These are phyloP conservation scores for Orbilia oligospora DNA, from an alignment of 2,329 filamentous ascomycete genomes.

Conservation along the genomic window DNA sequence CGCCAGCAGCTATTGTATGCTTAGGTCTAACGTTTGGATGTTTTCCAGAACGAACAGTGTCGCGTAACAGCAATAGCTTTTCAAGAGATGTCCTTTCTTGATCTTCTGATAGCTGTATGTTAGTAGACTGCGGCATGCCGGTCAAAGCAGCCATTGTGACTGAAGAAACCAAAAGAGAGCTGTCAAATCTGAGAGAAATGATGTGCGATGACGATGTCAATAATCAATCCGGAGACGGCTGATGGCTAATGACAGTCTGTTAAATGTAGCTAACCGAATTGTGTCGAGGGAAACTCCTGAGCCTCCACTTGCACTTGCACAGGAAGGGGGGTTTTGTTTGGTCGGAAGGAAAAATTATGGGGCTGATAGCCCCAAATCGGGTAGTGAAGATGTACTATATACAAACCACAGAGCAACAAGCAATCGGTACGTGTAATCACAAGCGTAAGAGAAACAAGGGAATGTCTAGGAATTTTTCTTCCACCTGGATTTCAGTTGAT, in stretches of 20 bases:
- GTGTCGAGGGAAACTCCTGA: slow-evolving; percentile 22
- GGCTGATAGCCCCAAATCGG: slow-evolving; percentile 21
- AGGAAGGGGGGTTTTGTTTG: slow-evolving; percentile 15
- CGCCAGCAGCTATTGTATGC: neutral
- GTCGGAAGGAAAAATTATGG: slow-evolving; percentile 14
- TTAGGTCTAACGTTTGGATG: slow-evolving; percentile 48
- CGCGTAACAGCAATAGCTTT: slow-evolving; percentile 47
- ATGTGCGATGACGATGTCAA: neutral
- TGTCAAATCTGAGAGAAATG: neutral
- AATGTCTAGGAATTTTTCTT: slow-evolving; percentile 4
- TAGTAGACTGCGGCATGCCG: slow-evolving; percentile 40
- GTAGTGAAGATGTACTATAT: slow-evolving; percentile 26
- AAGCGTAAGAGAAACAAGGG: neutral
- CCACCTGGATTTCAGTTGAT: slow-evolving; percentile 46
- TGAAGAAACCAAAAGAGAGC: neutral
- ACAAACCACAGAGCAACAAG: slow-evolving; percentile 5
- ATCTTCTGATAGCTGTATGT: slow-evolving; percentile 48
- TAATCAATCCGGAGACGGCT: neutral
- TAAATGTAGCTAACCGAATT: slow-evolving; percentile 35
- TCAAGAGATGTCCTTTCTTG: slow-evolving; percentile 43
- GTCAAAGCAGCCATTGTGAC: slow-evolving; percentile 27
- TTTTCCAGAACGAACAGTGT: slow-evolving; percentile 41
- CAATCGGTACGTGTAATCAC: slow-evolving; percentile 11
- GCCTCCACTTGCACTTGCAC: neutral
- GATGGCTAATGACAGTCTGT: slow-evolving; percentile 14